A percentile compares a stretch with the other conserved stretches of the same genome.
Conservation (phyloP, 1,284 basidiomycete species). For the Trichosporon ovoides region DNA sequence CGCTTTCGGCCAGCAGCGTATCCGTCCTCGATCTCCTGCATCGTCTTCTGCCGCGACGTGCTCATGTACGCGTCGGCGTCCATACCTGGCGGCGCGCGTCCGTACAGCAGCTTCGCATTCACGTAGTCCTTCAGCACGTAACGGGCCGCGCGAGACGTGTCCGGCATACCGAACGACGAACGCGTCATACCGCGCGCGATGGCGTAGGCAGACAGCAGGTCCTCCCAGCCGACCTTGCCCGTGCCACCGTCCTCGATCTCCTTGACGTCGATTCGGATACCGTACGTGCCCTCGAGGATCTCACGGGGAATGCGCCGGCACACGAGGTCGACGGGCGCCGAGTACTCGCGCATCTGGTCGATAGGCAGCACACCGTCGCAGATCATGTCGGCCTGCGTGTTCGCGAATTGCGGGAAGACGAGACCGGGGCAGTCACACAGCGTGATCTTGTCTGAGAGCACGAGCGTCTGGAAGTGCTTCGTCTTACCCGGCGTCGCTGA, state of each 20-base stretch:
- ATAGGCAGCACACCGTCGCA: slow-evolving; percentile 97
- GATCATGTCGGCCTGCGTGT: slow-evolving; percentile 89
- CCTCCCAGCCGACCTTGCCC: slow-evolving; percentile 69
- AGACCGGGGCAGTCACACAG: slow-evolving; percentile 99
- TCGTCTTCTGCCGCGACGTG: slow-evolving; percentile 61
- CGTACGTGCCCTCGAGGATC: slow-evolving; percentile 87
- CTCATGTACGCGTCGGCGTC: slow-evolving; percentile 72
- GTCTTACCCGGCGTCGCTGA: slow-evolving; percentile 98
- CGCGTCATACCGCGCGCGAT: slow-evolving; percentile 90
- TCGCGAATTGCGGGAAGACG: slow-evolving; percentile 97
- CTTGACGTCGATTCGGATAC: slow-evolving; percentile 67
- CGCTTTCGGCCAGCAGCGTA: slow-evolving; percentile 61
- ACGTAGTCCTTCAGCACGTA: slow-evolving; percentile 97
- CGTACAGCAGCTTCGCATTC: slow-evolving; percentile 85
- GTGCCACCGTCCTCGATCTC: slow-evolving; percentile 79
- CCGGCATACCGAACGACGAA: slow-evolving; percentile 92
- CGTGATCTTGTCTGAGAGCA: slow-evolving; percentile 76
- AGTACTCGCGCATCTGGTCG: slow-evolving; percentile 94
- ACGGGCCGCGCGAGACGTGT: slow-evolving; percentile 89
- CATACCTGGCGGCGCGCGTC: slow-evolving; percentile 72
- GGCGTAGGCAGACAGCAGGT: slow-evolving; percentile 82
- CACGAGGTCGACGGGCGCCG: slow-evolving; percentile 76
- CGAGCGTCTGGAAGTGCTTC: slow-evolving; percentile 98
- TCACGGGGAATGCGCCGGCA: slow-evolving; percentile 73
- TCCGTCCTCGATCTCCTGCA: slow-evolving; percentile 54